Evolutionary conservation across 2,329 filamentous ascomycete species (phyloP), one percentile per base, ranked within the genome.

Genomic region (Neofusicoccum cordaticola): DNA sequence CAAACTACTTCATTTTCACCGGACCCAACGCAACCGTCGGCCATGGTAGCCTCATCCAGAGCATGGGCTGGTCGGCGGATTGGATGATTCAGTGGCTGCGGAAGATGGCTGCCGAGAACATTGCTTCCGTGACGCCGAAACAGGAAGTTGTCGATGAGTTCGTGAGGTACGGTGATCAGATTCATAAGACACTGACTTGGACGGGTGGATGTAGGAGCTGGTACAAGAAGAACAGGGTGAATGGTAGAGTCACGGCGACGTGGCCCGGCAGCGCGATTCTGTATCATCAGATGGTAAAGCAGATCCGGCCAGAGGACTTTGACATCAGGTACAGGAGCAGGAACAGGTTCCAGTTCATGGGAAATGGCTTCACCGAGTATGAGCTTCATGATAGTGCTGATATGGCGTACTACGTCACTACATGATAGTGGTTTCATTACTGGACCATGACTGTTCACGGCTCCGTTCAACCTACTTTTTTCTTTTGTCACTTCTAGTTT

Each of bases 251-350:
- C 15, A 75, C 74, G 17, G 73, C 82, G 2, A 73, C 85, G 1
- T 85, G 80, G 78, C 83, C 83, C 0, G 83, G 83, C 2, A 79
- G 76, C 3, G 81, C 78, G 0, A 65, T 80, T 56, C 70, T 74
- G 65, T 80, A 78, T 63, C 68, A 80, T 62, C 71, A 78, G 64
- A 63, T 79, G 66, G 62, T 80, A 62, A 70, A 74, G 19, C 17
- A 27, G 19, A 48, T 48, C 22, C 17, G 45, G 17, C 45, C 45
- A 48, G 78, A 81, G 67, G 79, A 81, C 67, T 80, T 69, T 67
- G 75, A 79, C 39, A 78, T 80, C 45, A 73, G 75, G 65, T 76
- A 78, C 66, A 74, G 74, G 70, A 73, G 77, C 66, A 69, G 71
- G n/a, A 80, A 80, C 66, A 63, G 71, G 45, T 81, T 78, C 69